Percentiles rank a stretch among this genome's conserved stretches.
Conservation (phyloP, 371 early-diverging fungal species). For the Coemansia sp. region DNA sequence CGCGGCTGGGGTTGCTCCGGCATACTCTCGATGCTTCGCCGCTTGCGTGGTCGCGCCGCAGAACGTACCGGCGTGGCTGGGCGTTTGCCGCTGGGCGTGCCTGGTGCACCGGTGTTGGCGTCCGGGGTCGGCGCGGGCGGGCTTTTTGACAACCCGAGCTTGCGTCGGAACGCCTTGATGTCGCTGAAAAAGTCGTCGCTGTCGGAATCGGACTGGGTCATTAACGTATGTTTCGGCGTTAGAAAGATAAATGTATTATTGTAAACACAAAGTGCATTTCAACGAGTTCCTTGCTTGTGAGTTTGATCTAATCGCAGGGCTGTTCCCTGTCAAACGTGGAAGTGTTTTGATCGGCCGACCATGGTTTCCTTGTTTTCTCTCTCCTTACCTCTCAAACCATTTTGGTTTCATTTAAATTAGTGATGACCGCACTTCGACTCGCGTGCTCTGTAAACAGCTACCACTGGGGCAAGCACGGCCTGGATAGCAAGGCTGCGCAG, state of each 20-base stretch:
- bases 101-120: background rate
- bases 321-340: too few relatives aligned
- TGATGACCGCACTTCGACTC: conserved; percentile 30
- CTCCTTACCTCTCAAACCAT: background rate
- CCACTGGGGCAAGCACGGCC: conserved; percentile 95
- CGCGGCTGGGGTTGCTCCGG: background rate
- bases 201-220: conserved; percentile 27
- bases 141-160: conserved; percentile 21
- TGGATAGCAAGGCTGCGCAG: conserved; percentile 77
- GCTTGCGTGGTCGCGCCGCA: conserved; percentile 1
- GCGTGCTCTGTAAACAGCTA: conserved; percentile 68
- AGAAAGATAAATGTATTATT: background rate
- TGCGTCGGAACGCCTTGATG: conserved; percentile 25
- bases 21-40: background rate
- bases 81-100: background rate
- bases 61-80: background rate
- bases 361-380: too few relatives aligned
- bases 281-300: background rate
- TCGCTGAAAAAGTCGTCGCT: conserved; percentile 45
- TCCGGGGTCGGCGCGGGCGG: background rate
- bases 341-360: too few relatives aligned
- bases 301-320: too few relatives aligned
- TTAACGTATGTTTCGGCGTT: background rate
- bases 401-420: background rate
- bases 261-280: background rate